phyloP scores from a whole-genome alignment of 306 rosid species.

The Sicyos baderoa region DNA sequence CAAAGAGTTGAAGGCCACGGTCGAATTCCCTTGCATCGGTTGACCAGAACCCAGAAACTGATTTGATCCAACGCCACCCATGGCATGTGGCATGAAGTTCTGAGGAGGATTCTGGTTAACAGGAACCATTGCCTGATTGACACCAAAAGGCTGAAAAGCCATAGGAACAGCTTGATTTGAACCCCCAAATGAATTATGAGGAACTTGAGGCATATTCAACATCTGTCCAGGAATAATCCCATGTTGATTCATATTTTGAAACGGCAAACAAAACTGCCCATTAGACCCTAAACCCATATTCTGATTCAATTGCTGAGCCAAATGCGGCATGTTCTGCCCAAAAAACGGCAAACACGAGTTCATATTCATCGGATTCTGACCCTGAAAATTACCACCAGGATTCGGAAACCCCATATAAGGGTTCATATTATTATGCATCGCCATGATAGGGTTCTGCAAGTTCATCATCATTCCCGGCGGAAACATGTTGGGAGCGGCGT shows the following conservation, averaged over 20 bases:
- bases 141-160: slow-evolving; percentile 39
- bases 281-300: slow-evolving; percentile 49
- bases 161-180: slow-evolving; percentile 41
- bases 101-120: slow-evolving; percentile 37
- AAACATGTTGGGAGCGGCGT: slow-evolving; percentile 22
- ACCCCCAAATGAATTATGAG: slow-evolving; percentile 35
- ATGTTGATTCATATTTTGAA: slow-evolving; percentile 62
- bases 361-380: slow-evolving; percentile 39
- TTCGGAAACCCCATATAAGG: slow-evolving; percentile 37
- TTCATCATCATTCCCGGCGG: slow-evolving; percentile 36
- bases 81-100: slow-evolving; percentile 27
- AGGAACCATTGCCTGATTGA: slow-evolving; percentile 40
- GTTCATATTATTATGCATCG: slow-evolving; percentile 44
- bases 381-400: slow-evolving; percentile 30
- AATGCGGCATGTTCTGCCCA: slow-evolving; percentile 39
- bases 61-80: slow-evolving; percentile 32
- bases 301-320: slow-evolving; percentile 48
- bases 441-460: slow-evolving; percentile 26
- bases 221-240: slow-evolving; percentile 41
- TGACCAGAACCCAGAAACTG: slow-evolving; percentile 32
- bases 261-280: slow-evolving; percentile 53
- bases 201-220: slow-evolving; percentile 44
- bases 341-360: slow-evolving; percentile 41
- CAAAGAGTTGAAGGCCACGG: slow-evolving; percentile 19
- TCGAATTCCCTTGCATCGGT: slow-evolving; percentile 40